Base-by-base conservation (phyloP, 108 stramenopile species). In the Skeletonema potamos region DNA sequence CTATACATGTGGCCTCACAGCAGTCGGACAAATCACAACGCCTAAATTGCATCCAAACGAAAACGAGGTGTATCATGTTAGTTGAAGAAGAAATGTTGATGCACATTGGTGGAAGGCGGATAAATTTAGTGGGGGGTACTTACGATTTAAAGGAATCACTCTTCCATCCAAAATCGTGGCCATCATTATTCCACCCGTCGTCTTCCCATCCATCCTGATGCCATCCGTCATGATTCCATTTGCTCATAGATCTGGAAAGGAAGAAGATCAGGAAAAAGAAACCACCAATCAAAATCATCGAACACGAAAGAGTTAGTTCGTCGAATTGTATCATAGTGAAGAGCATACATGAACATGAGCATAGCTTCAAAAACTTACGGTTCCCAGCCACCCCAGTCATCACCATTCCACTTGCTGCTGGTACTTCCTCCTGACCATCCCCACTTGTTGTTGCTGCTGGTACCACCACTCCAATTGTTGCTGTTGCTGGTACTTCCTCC, bases 361-460 rank as follows among this genome's bases (percentile, higher is more conserved):
- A n/a, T n/a, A n/a, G n/a, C n/a, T n/a, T 36, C 5, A n/a, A 51
- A 51, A 51, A 51, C 48, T 51, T 51, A 51, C 48, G 48, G 48
- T 51, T 51, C 48, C 20, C 22, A 51, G 22, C 48, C 48, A 51
- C 48, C 48, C 48, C 48, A 51, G 48, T 22, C 48, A 20, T 51
- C 22, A 9, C 22, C 48, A 22, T 9, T 51, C 48, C 48, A 51
- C 1, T 7, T 51, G 22, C n/a, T 41, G 39, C 15, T n/a, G 39
- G 3, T 41, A 15, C 39, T 41, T 41, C 39, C 39, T 41, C 39
- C 39, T 0, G 39, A 41, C 39, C 39, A 41, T 41, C 39, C 39
- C 39, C 39, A 41, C 39, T 41, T 41, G 3, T 41, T 41, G 15
- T 41, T 39, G 7, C 15, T 39, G 13, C 37, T 39, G n/a, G n/a